Conservation (phyloP, 495 filamentous ascomycete genomes). For the Xylaria palmicola region DNA sequence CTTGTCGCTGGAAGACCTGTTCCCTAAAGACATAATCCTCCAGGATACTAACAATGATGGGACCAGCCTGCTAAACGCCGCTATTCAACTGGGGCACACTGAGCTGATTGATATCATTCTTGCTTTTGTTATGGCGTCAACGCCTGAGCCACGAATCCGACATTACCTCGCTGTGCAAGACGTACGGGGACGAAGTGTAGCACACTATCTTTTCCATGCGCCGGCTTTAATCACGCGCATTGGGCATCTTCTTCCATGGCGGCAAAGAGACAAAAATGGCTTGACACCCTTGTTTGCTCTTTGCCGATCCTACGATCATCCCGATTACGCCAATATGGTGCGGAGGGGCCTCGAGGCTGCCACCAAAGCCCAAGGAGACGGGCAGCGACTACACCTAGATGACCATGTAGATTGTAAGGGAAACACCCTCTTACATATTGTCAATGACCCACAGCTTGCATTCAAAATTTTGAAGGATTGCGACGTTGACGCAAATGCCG, state of each 20-base stretch:
- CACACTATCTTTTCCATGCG: conserved; percentile 94
- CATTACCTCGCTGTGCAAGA: conserved; percentile 76
- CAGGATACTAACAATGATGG: conserved; percentile 85
- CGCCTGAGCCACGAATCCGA: conserved; percentile 44
- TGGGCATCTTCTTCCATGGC: conserved; percentile 80
- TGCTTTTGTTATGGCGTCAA: conserved; percentile 51
- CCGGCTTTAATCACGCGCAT: conserved; percentile 74
- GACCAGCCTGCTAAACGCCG: conserved; percentile 86
- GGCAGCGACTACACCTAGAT: conserved; percentile 79
- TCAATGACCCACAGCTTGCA: conserved; percentile 79
- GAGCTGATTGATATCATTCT: conserved; percentile 74
- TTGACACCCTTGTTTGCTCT: conserved; percentile 95
- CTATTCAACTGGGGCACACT: conserved; percentile 82
- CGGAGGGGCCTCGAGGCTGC: conserved; percentile 73
- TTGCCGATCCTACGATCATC: conserved; percentile 93
- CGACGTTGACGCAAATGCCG: conserved; percentile 92
- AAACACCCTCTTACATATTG: conserved; percentile 90
- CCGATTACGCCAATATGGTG: conserved; percentile 83
- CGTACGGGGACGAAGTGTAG: conserved; percentile 79
- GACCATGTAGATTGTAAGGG: conserved; percentile 91
- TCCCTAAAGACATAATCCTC: conserved; percentile 63
- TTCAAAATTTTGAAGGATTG: conserved; percentile 72
- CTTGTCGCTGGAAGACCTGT: conserved; percentile 71
- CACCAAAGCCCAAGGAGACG: conserved; percentile 70
- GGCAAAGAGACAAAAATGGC: conserved; percentile 87